Evolutionary conservation across 305 asterid species (phyloP), one percentile per base, ranked within the genome.

Genomic region (Vinca major): DNA sequence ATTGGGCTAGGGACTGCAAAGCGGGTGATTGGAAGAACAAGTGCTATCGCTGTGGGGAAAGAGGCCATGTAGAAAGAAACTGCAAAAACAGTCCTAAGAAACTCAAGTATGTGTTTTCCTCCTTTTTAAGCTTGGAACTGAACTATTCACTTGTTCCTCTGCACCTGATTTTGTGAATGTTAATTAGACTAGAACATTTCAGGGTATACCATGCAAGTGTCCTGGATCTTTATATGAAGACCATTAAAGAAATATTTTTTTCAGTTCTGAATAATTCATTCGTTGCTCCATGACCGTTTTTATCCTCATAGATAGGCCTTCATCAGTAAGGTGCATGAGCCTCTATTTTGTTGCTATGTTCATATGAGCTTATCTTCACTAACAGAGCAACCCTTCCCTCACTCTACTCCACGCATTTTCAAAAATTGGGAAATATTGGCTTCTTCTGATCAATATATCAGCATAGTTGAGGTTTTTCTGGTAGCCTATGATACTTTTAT

Each of bases 21-120:
- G 91, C 98, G 68, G 99, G 98, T 26, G 99, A 94, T 80, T 94
- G 99, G 99, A 94, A 91, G 82, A 94, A 94, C 72, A 91, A 89
- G 71, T 94, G 99, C 73, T 94, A 94, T 71, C 91, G 94, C 40
- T 94, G 99, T 71, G 97, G 98, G n/a, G 96, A 91, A 73, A 88
- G 96, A 81, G 98, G 99, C 64, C 99, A 94, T 77, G 84, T 94
- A 40, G 99, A 91, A 81, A 85, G 88, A 68, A 87, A 86, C 82
- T 94, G 98, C 81, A 91, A 82, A 26, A 94, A 88, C 78, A 94
- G 96, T 76, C 98, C 99, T 55, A 85, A 94, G 82, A 91, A 94
- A 71, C 75, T 71, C 60, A 84, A 85, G 99, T 94, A 80, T 58
- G 74, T 64, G 10, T 68, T 43, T 26, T 56, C 55, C 48, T 16